Percentiles rank a stretch among this genome's conserved stretches.
Evolutionary conservation across 2,329 filamentous ascomycete species (phyloP).

Genomic region (Fusarium denticulatum): DNA sequence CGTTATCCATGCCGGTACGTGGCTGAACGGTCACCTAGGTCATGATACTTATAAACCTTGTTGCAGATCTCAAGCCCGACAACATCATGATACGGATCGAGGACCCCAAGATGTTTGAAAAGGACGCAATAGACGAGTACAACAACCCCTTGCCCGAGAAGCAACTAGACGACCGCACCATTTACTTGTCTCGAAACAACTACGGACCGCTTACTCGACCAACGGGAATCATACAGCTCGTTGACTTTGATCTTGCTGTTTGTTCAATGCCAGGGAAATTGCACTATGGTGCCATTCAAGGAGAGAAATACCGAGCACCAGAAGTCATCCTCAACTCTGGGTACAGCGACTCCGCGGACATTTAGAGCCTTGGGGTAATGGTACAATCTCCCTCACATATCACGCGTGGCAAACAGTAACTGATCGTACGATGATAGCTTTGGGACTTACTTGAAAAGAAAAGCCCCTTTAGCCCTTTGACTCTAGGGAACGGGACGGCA

Average conservation of each 20-base stretch:
- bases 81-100: slow-evolving; percentile 38
- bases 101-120: slow-evolving; percentile 23
- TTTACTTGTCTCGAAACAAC: slow-evolving; percentile 40
- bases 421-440: background rate
- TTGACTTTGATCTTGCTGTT: slow-evolving; percentile 32
- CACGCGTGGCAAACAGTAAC: fast-evolving
- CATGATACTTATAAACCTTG: fast-evolving
- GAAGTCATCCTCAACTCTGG: slow-evolving; percentile 38
- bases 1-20: slow-evolving; percentile 33
- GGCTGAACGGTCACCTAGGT: fast-evolving
- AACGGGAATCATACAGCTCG: slow-evolving; percentile 30
- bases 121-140: slow-evolving; percentile 34
- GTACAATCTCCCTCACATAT: background rate
- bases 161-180: slow-evolving; percentile 8
- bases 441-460: slow-evolving; percentile 19
- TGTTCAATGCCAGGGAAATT: background rate
- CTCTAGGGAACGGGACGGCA: background rate
- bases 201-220: slow-evolving; percentile 24
- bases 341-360: slow-evolving; percentile 28
- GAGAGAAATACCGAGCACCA: slow-evolving; percentile 31
- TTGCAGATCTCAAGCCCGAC: slow-evolving; percentile 33
- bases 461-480: slow-evolving; percentile 3
- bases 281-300: slow-evolving; percentile 23
- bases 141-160: slow-evolving; percentile 37
- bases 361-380: slow-evolving; percentile 41